A percentile compares a stretch with the other conserved stretches of the same genome.
Conservation (phyloP, 2,329 filamentous ascomycete genomes). For the Parafenestella ontariensis region DNA sequence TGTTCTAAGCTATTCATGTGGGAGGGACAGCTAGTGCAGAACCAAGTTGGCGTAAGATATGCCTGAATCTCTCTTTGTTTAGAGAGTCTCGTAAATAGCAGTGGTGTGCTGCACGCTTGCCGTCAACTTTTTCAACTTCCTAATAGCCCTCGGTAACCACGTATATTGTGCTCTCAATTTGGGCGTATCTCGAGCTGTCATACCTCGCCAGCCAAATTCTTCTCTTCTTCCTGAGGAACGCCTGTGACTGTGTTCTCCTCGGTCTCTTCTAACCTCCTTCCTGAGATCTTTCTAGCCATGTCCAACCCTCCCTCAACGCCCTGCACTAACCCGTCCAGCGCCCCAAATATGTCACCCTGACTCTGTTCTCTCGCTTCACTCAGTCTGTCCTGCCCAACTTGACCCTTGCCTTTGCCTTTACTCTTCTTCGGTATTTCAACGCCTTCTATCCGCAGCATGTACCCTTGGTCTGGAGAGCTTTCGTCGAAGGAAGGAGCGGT, state of each 20-base stretch:
- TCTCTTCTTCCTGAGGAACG: conserved; percentile 5
- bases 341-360: conserved; percentile 45
- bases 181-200: neutral
- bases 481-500: conserved; percentile 70
- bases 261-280: conserved; percentile 11
- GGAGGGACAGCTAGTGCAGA: neutral
- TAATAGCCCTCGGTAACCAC: neutral
- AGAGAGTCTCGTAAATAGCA: neutral
- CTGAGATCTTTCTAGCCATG: conserved; percentile 44
- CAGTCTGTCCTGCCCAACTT: conserved; percentile 35
- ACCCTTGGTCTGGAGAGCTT: conserved; percentile 49
- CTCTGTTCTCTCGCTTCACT: conserved; percentile 38
- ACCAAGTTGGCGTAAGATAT: neutral
- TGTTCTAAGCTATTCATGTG: too few relatives aligned
- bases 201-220: conserved; percentile 6
- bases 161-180: neutral
- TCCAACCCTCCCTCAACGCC: conserved; percentile 46
- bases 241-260: conserved; percentile 17
- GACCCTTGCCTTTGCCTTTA: conserved; percentile 41
- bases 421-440: conserved; percentile 44
- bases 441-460: conserved; percentile 71
- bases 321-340: conserved; percentile 46
- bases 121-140: neutral
- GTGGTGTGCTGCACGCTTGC: neutral
- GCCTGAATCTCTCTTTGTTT: neutral